Base-by-base conservation (phyloP, 2,329 filamentous ascomycete genomes). In the Fusarium robinianum region DNA sequence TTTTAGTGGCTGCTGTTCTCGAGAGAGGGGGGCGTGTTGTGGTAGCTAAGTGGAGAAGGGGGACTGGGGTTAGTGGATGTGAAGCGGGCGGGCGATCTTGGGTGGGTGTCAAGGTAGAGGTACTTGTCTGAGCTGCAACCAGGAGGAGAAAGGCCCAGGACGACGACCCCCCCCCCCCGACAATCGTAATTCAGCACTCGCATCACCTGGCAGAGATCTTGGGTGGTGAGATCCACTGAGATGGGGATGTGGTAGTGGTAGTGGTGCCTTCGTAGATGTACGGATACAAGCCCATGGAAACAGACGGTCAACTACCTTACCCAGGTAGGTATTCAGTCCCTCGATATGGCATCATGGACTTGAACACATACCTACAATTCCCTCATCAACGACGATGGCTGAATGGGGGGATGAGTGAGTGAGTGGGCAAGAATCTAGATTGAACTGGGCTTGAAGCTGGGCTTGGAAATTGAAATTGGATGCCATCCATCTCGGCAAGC, bases 381-480 rank as follows among this genome's bases (percentile, higher is more conserved):
- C 18, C 9, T 23, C 12, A 25, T 5, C 18, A 12, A 21, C 30
- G 12, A 16, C n/a, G n/a, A n/a, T n/a, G n/a, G n/a, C n/a, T n/a
- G n/a, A n/a, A n/a, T n/a, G n/a, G n/a, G n/a, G n/a, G n/a, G n/a
- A n/a, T n/a, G n/a, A n/a, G n/a, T n/a, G n/a, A n/a, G n/a, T n/a
- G n/a, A n/a, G 16, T 16, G 41, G 46, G 9, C 25, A 38, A 26
- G 27, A 42, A 9, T 25, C 33, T 23, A 26, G 39, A 30, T 34
- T 36, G 51, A 24, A 31, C 31, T 17, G 39, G 51, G 41, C 46
- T 54, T 54, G 51, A 41, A 37, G 31, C 46, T 16, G 35, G 26
- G 41, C 54, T 51, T 24, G 23, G 41, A 40, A 46, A 54, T 49
- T 41, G 51, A 54, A 55, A 54, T 54, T 54, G 51, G 27, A 52